phyloP scores from a whole-genome alignment of 2,329 filamentous ascomycete genomes.

The Orbilia javanica region DNA sequence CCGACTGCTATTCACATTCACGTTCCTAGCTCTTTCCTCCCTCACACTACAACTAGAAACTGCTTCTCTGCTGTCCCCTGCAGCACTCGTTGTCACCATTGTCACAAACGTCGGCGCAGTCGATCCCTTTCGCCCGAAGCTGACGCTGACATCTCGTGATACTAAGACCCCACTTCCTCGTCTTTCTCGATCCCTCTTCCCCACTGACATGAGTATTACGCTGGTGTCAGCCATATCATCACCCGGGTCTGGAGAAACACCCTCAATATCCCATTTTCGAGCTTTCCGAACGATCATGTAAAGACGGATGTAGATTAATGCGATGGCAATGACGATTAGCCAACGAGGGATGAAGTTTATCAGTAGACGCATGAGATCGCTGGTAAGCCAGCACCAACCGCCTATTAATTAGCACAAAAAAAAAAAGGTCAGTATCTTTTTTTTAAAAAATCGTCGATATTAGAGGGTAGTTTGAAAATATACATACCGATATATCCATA shows the following conservation, averaged over 20 bases:
- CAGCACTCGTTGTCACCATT: slow-evolving; percentile 10
- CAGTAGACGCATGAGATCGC: slow-evolving; percentile 64
- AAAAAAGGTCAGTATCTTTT: neutral
- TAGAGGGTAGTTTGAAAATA: neutral
- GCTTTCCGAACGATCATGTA: slow-evolving; percentile 66
- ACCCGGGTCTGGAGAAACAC: slow-evolving; percentile 33
- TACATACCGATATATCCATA: slow-evolving; percentile 65
- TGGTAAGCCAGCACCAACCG: slow-evolving; percentile 66
- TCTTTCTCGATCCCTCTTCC: slow-evolving; percentile 11
- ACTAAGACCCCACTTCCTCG: slow-evolving; percentile 3
- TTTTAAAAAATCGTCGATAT: too few relatives aligned
- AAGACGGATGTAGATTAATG: slow-evolving; percentile 65
- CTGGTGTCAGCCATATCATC: slow-evolving; percentile 56
- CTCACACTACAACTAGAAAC: slow-evolving; percentile 7
- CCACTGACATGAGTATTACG: slow-evolving; percentile 27
- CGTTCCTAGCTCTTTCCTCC: slow-evolving; percentile 2
- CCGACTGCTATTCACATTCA: slow-evolving; percentile 8
- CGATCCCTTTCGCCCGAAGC: slow-evolving; percentile 24
- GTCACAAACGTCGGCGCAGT: slow-evolving; percentile 29
- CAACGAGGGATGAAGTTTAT: slow-evolving; percentile 67
- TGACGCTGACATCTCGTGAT: slow-evolving; percentile 19
- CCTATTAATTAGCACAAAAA: slow-evolving; percentile 9
- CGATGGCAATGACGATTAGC: slow-evolving; percentile 66
- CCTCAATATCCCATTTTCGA: slow-evolving; percentile 61
- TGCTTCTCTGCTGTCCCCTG: slow-evolving; percentile 41